Evolutionary conservation across 352 stramenopile genomes (phyloP), one percentile per base, ranked within the genome.

Genomic region (Pythium graminicola): DNA sequence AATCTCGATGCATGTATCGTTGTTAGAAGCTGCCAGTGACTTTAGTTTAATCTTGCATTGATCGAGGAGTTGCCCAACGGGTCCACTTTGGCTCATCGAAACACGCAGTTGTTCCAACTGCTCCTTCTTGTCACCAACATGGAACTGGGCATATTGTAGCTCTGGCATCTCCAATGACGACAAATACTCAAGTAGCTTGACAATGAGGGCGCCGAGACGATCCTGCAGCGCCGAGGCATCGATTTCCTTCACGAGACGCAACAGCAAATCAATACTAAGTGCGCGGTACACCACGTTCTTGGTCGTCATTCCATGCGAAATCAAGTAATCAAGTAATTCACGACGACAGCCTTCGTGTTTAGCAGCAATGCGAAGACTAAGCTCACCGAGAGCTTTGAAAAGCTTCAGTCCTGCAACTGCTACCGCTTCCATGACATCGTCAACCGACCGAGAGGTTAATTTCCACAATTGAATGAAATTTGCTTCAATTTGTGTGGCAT

Each of bases 141-240:
- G 81, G 47, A 92, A 92, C 59, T 92, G 81, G 4, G 81, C 81
- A 46, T 92, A 92, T 59, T 92, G 81, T 0, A 92, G 63, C 52
- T 88, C 76, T 0, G 81, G 79, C 75, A 92, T 84, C 54, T 92
- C 81, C 5, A 92, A 35, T 1, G 81, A 92, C n/a, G 78, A 89
- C 44, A 92, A 56, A 49, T 86, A 92, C 50, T 88, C 76, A 17
- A 92, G 51, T 2, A 89, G 60, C 35, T 81, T 85, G 6, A 89
- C 57, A 4, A 88, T 54, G 4, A 89, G 69, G 6, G 69, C 49
- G 3, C 74, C 71, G 19, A 92, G 62, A 0, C 64, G 59, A n/a
- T 81, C 65, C 47, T 85, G 42, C n/a, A 92, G 69, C 20, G 75
- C 67, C 6, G 38, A 50, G 6, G 79, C 72, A 11, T 78, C 65